Evolutionary conservation across 495 filamentous ascomycete genomes (phyloP).

Genomic region (Talaromyces wortmannii): DNA sequence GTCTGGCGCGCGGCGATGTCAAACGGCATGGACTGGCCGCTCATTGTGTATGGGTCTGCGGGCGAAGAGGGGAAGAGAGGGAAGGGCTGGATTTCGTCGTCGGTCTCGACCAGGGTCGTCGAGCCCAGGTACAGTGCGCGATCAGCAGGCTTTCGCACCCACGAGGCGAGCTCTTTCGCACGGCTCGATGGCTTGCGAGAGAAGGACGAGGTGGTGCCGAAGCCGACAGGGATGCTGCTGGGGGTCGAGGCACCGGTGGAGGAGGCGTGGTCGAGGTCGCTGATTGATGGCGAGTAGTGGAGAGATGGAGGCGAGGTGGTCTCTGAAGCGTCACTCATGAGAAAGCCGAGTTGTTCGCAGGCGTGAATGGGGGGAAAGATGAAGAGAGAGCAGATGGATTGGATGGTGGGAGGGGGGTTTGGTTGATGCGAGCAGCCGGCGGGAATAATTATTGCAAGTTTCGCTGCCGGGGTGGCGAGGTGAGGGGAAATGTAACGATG

Average conservation of each 20-base stretch:
- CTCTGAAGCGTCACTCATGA: constrained; percentile 42
- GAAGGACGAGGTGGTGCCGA: constrained; percentile 23
- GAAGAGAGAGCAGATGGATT: too few relatives aligned
- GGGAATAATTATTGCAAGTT: constrained; percentile 13
- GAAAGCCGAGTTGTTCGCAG: constrained; percentile 14
- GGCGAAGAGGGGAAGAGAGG: constrained; percentile 36
- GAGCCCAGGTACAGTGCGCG: constrained; percentile 24
- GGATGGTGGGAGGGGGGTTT: too few relatives aligned
- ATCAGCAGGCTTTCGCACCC: constrained; percentile 23
- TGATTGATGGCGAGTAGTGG: constrained; percentile 29
- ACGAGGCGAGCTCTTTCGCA: constrained; percentile 31
- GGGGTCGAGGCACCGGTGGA: constrained; percentile 37
- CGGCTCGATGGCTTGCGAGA: constrained; percentile 30
- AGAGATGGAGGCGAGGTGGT: constrained; percentile 27
- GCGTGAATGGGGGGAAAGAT: too few relatives aligned
- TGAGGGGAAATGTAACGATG: constrained; percentile 19
- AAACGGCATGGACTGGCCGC: constrained; percentile 50
- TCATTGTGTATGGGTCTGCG: constrained; percentile 34
- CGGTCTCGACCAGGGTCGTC: constrained; percentile 20
- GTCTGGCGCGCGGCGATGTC: constrained; percentile 58
- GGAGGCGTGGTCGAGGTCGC: constrained; percentile 33
- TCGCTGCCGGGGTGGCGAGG: constrained; percentile 12
- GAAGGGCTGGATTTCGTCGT: constrained; percentile 29
- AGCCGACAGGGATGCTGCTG: constrained; percentile 36
- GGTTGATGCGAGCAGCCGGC: constrained; percentile 12